Percentiles rank a stretch among this genome's conserved stretches.
phyloP scores from a whole-genome alignment of 208 protist species.

The Leptomonas pyrrhocoris region DNA sequence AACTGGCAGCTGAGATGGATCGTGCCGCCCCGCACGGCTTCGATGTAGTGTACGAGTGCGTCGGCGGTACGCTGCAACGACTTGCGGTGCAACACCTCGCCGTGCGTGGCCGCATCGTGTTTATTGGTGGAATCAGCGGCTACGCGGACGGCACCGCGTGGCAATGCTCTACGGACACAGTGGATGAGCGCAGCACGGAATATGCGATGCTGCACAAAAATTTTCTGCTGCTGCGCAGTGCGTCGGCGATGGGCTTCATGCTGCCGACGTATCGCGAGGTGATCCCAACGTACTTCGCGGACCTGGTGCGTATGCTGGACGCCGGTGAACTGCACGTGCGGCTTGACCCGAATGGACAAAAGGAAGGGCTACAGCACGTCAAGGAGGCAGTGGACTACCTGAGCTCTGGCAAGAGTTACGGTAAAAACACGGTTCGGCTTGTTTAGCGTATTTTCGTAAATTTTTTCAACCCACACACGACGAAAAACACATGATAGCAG shows the following conservation, averaged over 20 bases:
- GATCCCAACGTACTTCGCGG: constrained; percentile 32
- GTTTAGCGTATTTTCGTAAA: background rate
- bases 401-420: constrained; percentile 38
- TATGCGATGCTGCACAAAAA: constrained; percentile 13
- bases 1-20: constrained; percentile 28
- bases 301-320: constrained; percentile 27
- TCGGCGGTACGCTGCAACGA: constrained; percentile 45
- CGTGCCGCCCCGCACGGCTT: constrained; percentile 44
- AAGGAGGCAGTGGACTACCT: constrained; percentile 40
- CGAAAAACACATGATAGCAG: too few species aligned
- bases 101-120: constrained; percentile 34
- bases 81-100: constrained; percentile 42
- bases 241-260: constrained; percentile 38
- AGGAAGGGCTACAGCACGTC: constrained; percentile 32
- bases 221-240: constrained; percentile 22
- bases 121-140: constrained; percentile 53
- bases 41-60: constrained; percentile 59
- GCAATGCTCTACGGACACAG: constrained; percentile 1
- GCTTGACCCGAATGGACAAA: constrained; percentile 18
- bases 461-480: background rate
- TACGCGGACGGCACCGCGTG: constrained; percentile 39
- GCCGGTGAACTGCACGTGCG: constrained; percentile 21
- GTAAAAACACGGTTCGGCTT: constrained; percentile 28
- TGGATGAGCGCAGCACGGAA: constrained; percentile 17
- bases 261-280: constrained; percentile 31